Evolutionary conservation across 257 asterid genomes (phyloP).

Genomic region (Capsicum rhomboideum): DNA sequence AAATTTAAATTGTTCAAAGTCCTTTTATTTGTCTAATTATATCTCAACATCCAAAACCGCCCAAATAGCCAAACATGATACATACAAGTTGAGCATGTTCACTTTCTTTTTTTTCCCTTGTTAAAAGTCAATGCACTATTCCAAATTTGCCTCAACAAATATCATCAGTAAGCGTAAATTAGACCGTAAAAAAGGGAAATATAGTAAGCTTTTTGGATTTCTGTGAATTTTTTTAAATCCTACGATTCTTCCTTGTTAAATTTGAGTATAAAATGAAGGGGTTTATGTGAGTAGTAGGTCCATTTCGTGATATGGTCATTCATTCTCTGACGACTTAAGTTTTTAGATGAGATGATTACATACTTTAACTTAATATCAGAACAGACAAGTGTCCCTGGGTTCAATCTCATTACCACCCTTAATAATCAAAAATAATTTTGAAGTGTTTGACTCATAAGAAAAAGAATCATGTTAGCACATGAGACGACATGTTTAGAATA

Average conservation of each 20-base stretch:
- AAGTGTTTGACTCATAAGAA: neutral
- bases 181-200: neutral
- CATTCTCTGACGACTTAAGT: neutral
- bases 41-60: neutral
- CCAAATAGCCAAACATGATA: neutral
- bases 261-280: neutral
- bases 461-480: neutral
- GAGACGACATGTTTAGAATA: neutral
- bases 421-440: neutral
- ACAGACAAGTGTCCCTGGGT: neutral
- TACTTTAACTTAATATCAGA: neutral
- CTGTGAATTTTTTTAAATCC: too few relatives aligned
- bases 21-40: neutral
- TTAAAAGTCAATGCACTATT: constrained; percentile 23
- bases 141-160: neutral
- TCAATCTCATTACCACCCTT: neutral
- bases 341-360: neutral
- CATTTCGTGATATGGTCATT: neutral
- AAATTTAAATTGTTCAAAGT: neutral
- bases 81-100: neutral
- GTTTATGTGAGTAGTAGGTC: neutral
- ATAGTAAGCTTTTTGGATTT: neutral
- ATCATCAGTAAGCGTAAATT: neutral
- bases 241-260: neutral
- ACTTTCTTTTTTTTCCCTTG: neutral